These are phyloP conservation scores for Globisporangium alternatum DNA, from an alignment of 352 stramenopile species.

Conservation along the genomic window DNA sequence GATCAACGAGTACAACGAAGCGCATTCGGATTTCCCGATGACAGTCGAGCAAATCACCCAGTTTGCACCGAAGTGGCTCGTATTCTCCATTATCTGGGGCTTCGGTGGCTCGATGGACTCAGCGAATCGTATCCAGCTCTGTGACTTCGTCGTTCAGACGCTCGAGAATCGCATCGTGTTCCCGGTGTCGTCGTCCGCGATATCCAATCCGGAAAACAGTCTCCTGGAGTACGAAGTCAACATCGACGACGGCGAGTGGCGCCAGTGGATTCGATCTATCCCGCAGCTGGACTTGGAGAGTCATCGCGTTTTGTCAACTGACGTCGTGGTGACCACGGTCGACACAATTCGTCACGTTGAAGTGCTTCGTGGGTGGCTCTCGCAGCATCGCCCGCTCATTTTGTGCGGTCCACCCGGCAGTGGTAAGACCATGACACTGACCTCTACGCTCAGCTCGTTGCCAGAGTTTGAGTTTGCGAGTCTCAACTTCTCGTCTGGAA, in stretches of 20 bases:
- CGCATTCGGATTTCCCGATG: constrained; percentile 98
- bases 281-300: constrained; percentile 98
- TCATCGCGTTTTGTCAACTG: constrained; percentile 94
- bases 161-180: constrained; percentile 89
- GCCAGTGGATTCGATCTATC: constrained; percentile 95
- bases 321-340: constrained; percentile 99
- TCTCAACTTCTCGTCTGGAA: constrained; percentile 99
- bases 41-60: constrained; percentile 93
- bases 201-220: constrained; percentile 63
- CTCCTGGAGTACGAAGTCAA: constrained; percentile 97
- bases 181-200: constrained; percentile 51
- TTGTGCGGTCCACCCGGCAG: constrained; percentile 97
- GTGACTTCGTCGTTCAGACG: constrained; percentile 84
- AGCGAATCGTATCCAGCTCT: constrained; percentile 90
- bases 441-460: constrained; percentile 96
- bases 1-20: constrained; percentile 99
- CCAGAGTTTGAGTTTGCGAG: constrained; percentile 97
- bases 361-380: constrained; percentile 97
- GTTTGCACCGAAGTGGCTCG: constrained; percentile 96
- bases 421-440: constrained; percentile 99
- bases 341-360: constrained; percentile 99
- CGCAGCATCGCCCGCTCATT: constrained; percentile 95
- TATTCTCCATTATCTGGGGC: constrained; percentile 98
- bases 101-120: constrained; percentile 97
- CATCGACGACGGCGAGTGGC: constrained; percentile 96